phyloP scores from a whole-genome alignment of 1,284 basidiomycete species.

The Cystobasidium pallidum region DNA sequence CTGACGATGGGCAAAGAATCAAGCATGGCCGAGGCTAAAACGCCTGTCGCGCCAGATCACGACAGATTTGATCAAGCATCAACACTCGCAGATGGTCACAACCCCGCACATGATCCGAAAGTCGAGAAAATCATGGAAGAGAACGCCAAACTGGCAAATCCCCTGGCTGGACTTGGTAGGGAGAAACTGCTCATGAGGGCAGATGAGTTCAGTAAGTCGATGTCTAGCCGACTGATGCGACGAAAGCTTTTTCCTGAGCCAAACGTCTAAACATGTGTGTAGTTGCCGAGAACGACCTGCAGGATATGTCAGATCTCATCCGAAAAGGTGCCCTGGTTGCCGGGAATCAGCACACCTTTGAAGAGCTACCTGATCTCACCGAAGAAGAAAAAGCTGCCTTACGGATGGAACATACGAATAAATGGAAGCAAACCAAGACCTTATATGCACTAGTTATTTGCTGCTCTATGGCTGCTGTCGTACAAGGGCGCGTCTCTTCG shows the following conservation, averaged over 20 bases:
- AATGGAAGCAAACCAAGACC: constrained; percentile 57
- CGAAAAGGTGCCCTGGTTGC: constrained; percentile 33
- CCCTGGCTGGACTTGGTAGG: constrained; percentile 49
- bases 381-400: constrained; percentile 54
- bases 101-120: constrained; percentile 16
- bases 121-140: constrained; percentile 26
- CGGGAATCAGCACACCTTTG: constrained; percentile 44
- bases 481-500: constrained; percentile 48
- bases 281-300: constrained; percentile 33
- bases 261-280: neutral
- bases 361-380: constrained; percentile 51
- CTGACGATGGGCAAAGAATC: constrained; percentile 9
- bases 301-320: constrained; percentile 28
- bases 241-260: too few species aligned
- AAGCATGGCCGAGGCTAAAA: constrained; percentile 9
- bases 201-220: constrained; percentile 46
- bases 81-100: constrained; percentile 9
- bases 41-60: constrained; percentile 17
- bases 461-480: constrained; percentile 53
- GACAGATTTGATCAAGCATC: constrained; percentile 37
- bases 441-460: constrained; percentile 59
- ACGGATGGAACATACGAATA: constrained; percentile 52
- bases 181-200: constrained; percentile 49
- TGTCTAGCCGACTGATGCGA: neutral
- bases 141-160: constrained; percentile 47